Conservation (phyloP, 768 basidiomycete species). For the Psilocybe sp. region DNA sequence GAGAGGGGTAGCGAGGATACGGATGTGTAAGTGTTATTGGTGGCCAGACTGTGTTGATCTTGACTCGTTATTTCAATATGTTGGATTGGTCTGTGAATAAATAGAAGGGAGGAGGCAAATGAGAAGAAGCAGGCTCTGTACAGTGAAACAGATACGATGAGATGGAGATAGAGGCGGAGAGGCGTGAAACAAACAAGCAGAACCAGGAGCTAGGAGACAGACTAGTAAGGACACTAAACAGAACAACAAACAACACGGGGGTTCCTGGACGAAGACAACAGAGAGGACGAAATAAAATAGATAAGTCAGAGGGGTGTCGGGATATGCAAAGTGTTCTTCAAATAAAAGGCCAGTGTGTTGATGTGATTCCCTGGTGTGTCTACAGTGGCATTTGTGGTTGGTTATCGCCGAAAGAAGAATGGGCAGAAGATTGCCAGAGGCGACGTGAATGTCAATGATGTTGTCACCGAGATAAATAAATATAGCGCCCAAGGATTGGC, state of each 20-base stretch:
- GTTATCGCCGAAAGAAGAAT: neutral
- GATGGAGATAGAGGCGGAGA: neutral
- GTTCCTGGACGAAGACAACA: constrained; percentile 17
- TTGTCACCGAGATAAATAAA: neutral
- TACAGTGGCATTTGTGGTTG: no score
- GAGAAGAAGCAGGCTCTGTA: no score
- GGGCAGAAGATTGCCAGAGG: neutral
- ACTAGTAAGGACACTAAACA: constrained; percentile 15
- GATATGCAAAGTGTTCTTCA: constrained; percentile 18
- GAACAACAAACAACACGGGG: constrained; percentile 21
- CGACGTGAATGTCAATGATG: neutral
- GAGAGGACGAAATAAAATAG: constrained; percentile 11
- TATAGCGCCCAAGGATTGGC: no score
- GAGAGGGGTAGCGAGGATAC: constrained; percentile 13
- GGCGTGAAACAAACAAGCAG: constrained; percentile 14
- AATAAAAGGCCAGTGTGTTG: constrained; percentile 8
- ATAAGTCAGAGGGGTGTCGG: constrained; percentile 13
- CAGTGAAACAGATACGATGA: neutral
- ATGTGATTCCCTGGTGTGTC: constrained; percentile 6
- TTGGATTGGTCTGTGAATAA: no score
- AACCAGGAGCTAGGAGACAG: constrained; percentile 7
- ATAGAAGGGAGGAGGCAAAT: no score
- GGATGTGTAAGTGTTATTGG: neutral
- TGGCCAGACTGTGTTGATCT: constrained; percentile 2
- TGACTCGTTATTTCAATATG: neutral